Conservation (phyloP, 257 asterid genomes). For the Solanum commersonii region DNA sequence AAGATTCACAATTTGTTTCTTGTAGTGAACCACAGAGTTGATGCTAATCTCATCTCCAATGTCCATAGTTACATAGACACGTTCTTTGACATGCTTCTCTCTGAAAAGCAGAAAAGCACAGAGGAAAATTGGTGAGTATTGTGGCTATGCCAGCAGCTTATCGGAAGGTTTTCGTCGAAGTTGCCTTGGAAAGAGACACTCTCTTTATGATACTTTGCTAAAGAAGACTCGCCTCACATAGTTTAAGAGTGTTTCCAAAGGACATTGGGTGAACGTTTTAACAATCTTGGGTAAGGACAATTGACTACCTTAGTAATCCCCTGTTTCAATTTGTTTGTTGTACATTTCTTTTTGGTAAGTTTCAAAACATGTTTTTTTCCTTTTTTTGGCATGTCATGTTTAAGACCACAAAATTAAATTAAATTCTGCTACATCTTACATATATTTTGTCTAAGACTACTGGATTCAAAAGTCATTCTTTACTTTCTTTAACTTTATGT, state of each 20-base stretch:
- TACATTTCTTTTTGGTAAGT: too few relatives aligned
- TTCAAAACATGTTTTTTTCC: too few relatives aligned
- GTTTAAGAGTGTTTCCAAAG: not conserved
- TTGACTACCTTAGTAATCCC: not conserved
- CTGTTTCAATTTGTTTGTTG: not conserved
- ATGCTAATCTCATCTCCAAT: constrained; percentile 21
- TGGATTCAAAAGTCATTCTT: not conserved
- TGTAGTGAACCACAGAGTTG: constrained; percentile 62
- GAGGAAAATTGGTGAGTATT: not conserved
- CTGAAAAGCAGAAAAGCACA: not conserved
- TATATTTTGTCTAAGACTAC: too few relatives aligned
- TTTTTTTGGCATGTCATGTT: too few relatives aligned
- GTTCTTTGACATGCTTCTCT: not conserved
- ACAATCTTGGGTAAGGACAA: not conserved
- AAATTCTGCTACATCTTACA: too few relatives aligned
- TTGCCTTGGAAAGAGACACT: not conserved
- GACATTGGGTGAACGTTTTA: not conserved
- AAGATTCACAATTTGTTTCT: constrained; percentile 63
- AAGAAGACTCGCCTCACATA: not conserved
- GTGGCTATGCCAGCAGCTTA: not conserved
- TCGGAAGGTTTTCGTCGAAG: not conserved
- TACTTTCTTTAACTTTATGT: not conserved
- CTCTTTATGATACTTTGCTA: not conserved
- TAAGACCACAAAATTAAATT: too few relatives aligned
- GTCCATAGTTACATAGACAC: not conserved